phyloP scores from a whole-genome alignment of 768 basidiomycete species.

The Leccinellum luteum region DNA sequence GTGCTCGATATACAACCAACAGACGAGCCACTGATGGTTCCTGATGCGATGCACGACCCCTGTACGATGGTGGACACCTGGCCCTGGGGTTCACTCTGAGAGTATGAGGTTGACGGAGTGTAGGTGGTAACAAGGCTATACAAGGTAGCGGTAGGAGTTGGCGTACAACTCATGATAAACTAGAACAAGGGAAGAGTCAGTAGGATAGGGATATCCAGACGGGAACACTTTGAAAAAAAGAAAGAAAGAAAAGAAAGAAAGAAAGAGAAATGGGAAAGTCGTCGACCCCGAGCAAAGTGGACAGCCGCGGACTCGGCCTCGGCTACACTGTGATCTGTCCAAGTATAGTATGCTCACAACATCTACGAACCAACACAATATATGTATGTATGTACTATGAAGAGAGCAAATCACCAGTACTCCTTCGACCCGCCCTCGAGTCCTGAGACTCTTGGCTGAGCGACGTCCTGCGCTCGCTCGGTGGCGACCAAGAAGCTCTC shows the following conservation, averaged over 20 bases:
- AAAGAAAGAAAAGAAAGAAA: slow-evolving; percentile 5
- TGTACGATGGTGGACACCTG: slow-evolving; percentile 33
- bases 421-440: slow-evolving; percentile 18
- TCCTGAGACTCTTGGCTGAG: not conserved
- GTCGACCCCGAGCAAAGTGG: not conserved
- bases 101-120: slow-evolving; percentile 35
- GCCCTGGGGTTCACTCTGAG: slow-evolving; percentile 32
- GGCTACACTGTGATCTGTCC: not conserved
- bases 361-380: not conserved
- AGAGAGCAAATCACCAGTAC: slow-evolving; percentile 38
- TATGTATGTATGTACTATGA: slow-evolving; percentile 54
- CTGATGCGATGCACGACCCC: slow-evolving; percentile 33
- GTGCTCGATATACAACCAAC: slow-evolving; percentile 30
- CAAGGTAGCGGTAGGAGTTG: slow-evolving; percentile 43
- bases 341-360: not conserved
- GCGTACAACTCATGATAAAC: slow-evolving; percentile 33
- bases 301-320: not conserved
- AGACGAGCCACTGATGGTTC: slow-evolving; percentile 21
- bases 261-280: too few species aligned
- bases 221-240: not conserved
- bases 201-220: not conserved
- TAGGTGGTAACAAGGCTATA: slow-evolving; percentile 38
- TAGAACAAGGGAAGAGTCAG: not conserved
- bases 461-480: slow-evolving; percentile 23
- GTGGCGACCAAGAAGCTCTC: slow-evolving; percentile 27